These are phyloP conservation scores for Tylopilus vinaceipallidus DNA, from an alignment of 768 basidiomycete genomes.

Conservation along the genomic window DNA sequence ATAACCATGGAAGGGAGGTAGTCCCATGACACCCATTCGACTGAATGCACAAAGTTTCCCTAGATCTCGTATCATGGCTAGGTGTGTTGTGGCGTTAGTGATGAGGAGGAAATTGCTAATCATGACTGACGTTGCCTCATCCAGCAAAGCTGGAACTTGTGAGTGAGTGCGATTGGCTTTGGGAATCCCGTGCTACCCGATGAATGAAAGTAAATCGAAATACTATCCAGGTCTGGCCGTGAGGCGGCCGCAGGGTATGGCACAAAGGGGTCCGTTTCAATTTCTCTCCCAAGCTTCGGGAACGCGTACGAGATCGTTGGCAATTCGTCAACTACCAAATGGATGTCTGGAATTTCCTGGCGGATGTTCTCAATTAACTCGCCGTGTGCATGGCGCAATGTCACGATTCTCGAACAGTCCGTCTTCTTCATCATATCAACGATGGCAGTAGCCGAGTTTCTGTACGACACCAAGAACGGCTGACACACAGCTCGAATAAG, in stretches of 20 bases:
- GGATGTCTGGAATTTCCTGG: background rate
- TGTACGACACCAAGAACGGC: conserved; percentile 34
- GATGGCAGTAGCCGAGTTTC: conserved; percentile 5
- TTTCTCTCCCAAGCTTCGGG: conserved; percentile 37
- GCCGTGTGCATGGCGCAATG: conserved; percentile 9
- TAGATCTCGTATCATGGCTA: background rate
- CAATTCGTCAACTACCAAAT: conserved; percentile 7
- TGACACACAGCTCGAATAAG: conserved; percentile 11
- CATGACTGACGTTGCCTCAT: conserved; percentile 29
- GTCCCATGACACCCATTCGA: conserved; percentile 27
- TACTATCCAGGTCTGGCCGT: background rate
- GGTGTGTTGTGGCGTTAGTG: background rate
- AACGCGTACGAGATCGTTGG: conserved; percentile 30
- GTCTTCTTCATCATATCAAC: conserved; percentile 11
- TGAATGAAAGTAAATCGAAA: conserved; percentile 9
- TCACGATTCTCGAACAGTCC: conserved; percentile 10
- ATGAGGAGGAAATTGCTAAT: background rate
- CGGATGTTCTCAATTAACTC: conserved; percentile 10
- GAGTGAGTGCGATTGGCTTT: conserved; percentile 37
- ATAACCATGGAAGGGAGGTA: conserved; percentile 41
- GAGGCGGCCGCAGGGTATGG: conserved; percentile 2
- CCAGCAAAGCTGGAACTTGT: conserved; percentile 31
- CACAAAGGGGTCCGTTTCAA: conserved; percentile 7
- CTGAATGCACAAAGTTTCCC: conserved; percentile 1
- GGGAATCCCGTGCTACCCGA: conserved; percentile 46